phyloP scores from a whole-genome alignment of 768 basidiomycete species.

The Ramaria sp. region DNA sequence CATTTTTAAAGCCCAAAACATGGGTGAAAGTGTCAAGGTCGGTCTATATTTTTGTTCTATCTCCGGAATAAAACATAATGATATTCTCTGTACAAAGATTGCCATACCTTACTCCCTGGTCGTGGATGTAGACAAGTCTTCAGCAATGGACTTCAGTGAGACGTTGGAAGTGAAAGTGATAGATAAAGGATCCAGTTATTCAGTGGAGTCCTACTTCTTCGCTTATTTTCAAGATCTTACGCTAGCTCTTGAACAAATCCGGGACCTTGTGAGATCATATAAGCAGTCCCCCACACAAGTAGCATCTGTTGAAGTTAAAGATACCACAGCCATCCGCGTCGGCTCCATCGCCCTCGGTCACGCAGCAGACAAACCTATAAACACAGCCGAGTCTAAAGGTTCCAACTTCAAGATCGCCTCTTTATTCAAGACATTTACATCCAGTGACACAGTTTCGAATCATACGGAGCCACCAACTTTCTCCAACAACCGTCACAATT shows the following conservation, averaged over 20 bases:
- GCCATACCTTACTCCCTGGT: conserved; percentile 89
- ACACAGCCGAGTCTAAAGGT: background rate
- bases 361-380: background rate
- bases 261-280: conserved; percentile 51
- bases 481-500: background rate
- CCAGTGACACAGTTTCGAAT: background rate
- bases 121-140: conserved; percentile 78
- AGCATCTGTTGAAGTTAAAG: conserved; percentile 17
- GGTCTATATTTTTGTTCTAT: conserved; percentile 9
- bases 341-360: background rate
- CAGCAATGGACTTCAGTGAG: conserved; percentile 91
- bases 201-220: conserved; percentile 85
- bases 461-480: background rate
- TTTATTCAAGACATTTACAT: conserved; percentile 52
- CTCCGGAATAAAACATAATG: background rate
- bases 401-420: conserved; percentile 55
- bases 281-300: conserved; percentile 12
- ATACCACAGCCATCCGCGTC: conserved; percentile 13
- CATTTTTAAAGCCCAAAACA: conserved; percentile 93
- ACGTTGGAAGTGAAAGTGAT: conserved; percentile 91
- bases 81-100: conserved; percentile 37
- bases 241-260: conserved; percentile 69
- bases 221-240: conserved; percentile 86
- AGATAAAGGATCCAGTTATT: conserved; percentile 50
- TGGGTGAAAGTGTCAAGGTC: conserved; percentile 92